These are phyloP conservation scores for Graphilbum fragrans DNA, from an alignment of 2,329 filamentous ascomycete genomes.

Conservation along the genomic window DNA sequence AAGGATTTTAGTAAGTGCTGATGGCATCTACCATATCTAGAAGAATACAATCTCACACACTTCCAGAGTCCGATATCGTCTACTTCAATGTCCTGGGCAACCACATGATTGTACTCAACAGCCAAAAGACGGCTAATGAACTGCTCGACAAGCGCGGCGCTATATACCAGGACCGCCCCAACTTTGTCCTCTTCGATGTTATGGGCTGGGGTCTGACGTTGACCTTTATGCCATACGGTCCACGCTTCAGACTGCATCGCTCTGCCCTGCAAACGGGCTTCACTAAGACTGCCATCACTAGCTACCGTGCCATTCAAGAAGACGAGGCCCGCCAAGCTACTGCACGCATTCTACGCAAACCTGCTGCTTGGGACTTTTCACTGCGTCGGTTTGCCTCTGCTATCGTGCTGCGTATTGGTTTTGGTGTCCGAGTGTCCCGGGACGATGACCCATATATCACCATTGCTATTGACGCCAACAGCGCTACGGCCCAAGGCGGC, in stretches of 20 bases:
- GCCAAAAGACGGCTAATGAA: conserved; percentile 22
- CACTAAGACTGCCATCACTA: conserved; percentile 22
- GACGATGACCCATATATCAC: conserved; percentile 27
- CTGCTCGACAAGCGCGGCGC: conserved; percentile 24
- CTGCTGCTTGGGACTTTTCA: conserved; percentile 23
- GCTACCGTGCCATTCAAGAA: conserved; percentile 10
- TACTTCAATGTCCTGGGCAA: conserved; percentile 22
- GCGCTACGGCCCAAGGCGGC: conserved; percentile 10
- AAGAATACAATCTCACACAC: too few species aligned
- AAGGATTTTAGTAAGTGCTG: too few species aligned
- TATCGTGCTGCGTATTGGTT: conserved; percentile 28
- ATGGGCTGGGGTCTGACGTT: conserved; percentile 30
- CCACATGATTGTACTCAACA: conserved; percentile 24
- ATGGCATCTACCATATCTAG: too few species aligned
- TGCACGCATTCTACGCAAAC: conserved; percentile 17
- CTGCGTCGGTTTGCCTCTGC: conserved; percentile 26
- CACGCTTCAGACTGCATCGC: conserved; percentile 26
- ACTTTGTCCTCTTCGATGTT: conserved; percentile 22
- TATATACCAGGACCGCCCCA: conserved; percentile 24
- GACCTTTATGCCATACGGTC: conserved; percentile 28
- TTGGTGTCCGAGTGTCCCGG: conserved; percentile 24
- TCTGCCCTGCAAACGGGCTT: conserved; percentile 19
- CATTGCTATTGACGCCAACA: conserved; percentile 16
- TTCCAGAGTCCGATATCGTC: conserved; percentile 7
- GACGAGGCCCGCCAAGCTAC: conserved; percentile 19